Evolutionary conservation across 192 early-diverging fungal genomes (phyloP), one percentile per base, ranked within the genome.

Genomic region (Phycomyces nitens): DNA sequence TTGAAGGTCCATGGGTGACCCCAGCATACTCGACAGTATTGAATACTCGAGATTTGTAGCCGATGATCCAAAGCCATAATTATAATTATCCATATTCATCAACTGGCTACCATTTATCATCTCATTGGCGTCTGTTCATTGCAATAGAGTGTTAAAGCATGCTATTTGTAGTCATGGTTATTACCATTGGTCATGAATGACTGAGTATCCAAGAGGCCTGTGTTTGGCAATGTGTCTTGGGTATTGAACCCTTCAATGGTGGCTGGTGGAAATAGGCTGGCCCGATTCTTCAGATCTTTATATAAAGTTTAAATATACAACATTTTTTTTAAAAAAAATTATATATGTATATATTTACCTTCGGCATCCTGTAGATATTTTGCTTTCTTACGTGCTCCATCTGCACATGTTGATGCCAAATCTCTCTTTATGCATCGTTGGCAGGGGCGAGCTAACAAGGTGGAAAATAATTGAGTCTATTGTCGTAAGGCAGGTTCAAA

Each of bases 331-430:
- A 23, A 9, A 58, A 22, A 41, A 43, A 12, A 22, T 7, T 34
- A 56, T 38, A 56, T 16, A 1, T 24, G 23, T 44, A 10, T 58
- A 21, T 40, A 11, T 14, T 22, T 72, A 55, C 82, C 84, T 56
- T 82, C 80, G n/a, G 74, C 74, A 53, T 92, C 92, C 64, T 88
- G 81, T 56, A 97, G 78, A 62, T 97, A 97, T 73, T 97, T 97
- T 44, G 95, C 94, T 71, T 89, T 93, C 71, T 96, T 97, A 58
- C 95, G 83, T 49, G 80, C 75, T 22, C 95, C 95, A 67, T 97
- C 95, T 3, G 86, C 82, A 69, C 95, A 95, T 0, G 88, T 85
- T 26, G 66, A 72, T 3, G 78, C 87, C 21, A 93, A 62, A 24
- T 89, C 91, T 38, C 88, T 76, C 76, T 94, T 95, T 27, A 91